Evolutionary conservation across 2,329 filamentous ascomycete genomes (phyloP).

Genomic region (Fusarium subtropicale): DNA sequence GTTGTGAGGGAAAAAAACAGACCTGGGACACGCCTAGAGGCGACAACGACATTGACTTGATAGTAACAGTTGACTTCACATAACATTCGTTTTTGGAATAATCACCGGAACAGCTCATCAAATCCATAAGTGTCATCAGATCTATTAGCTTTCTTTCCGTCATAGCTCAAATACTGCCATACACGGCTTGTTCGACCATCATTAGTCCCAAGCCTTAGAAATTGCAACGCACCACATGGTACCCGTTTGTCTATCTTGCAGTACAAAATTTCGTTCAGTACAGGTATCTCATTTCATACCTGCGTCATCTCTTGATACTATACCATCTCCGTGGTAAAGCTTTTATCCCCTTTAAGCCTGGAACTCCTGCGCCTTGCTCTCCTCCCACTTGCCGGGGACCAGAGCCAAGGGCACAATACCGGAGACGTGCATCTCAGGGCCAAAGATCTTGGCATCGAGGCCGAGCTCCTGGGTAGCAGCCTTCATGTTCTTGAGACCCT

Average conservation of each 20-base stretch:
- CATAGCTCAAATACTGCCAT: slow-evolving; percentile 48
- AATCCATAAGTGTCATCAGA: slow-evolving; percentile 44
- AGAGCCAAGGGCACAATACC: slow-evolving; percentile 96
- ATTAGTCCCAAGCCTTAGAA: slow-evolving; percentile 40
- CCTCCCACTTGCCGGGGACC: slow-evolving; percentile 71
- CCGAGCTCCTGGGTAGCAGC: slow-evolving; percentile 92
- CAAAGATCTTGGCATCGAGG: slow-evolving; percentile 74
- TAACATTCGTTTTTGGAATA: not conserved
- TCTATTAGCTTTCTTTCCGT: slow-evolving; percentile 49
- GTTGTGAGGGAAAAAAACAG: not conserved
- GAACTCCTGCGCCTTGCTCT: slow-evolving; percentile 72
- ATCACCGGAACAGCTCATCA: slow-evolving; percentile 5
- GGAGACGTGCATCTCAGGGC: slow-evolving; percentile 92
- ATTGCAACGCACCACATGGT: slow-evolving; percentile 45
- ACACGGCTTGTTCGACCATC: slow-evolving; percentile 44
- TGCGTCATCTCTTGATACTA: slow-evolving; percentile 40
- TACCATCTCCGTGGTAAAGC: slow-evolving; percentile 17
- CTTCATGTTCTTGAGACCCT: slow-evolving; percentile 99
- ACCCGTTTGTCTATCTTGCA: slow-evolving; percentile 51
- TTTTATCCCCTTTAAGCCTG: slow-evolving; percentile 57
- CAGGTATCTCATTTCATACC: slow-evolving; percentile 42
- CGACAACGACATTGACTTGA: not conserved
- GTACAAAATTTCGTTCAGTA: slow-evolving; percentile 49
- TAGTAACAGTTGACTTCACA: not conserved
- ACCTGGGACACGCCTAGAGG: not conserved